Percentiles rank a stretch among this genome's conserved stretches.
Conservation (phyloP, 176 grass and related monocot species). For the Triticum timopheevii region DNA sequence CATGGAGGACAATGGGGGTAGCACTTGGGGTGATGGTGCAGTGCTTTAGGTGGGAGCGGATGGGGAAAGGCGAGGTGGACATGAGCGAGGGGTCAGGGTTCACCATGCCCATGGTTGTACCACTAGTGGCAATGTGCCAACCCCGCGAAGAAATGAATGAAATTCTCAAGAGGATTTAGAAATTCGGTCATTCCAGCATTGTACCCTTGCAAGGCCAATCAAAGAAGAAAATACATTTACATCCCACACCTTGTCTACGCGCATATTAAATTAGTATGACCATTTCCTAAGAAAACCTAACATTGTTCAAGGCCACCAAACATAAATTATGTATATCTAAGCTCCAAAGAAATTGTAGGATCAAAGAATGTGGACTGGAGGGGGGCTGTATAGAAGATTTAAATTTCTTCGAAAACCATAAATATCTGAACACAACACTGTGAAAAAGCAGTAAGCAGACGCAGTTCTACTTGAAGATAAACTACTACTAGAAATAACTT, state of each 20-base stretch:
- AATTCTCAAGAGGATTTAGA: background rate
- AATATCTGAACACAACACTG: no score
- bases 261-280: background rate
- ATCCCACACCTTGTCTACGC: background rate
- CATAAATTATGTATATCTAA: background rate
- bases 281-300: background rate
- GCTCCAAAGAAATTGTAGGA: background rate
- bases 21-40: slow-evolving; percentile 44
- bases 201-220: background rate
- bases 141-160: slow-evolving; percentile 18
- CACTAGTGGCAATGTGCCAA: slow-evolving; percentile 33
- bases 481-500: no score
- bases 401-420: no score
- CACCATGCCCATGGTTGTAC: slow-evolving; percentile 61
- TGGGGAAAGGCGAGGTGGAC: slow-evolving; percentile 33
- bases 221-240: background rate
- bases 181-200: background rate
- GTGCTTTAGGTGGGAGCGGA: slow-evolving; percentile 49
- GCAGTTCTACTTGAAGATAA: no score
- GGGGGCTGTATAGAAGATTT: no score
- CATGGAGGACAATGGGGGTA: slow-evolving; percentile 14
- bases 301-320: background rate
- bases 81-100: slow-evolving; percentile 57
- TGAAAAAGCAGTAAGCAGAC: no score
- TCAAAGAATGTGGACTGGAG: no score